Base-by-base conservation (phyloP, 192 early-diverging fungal genomes). In the Coemansia erecta region DNA sequence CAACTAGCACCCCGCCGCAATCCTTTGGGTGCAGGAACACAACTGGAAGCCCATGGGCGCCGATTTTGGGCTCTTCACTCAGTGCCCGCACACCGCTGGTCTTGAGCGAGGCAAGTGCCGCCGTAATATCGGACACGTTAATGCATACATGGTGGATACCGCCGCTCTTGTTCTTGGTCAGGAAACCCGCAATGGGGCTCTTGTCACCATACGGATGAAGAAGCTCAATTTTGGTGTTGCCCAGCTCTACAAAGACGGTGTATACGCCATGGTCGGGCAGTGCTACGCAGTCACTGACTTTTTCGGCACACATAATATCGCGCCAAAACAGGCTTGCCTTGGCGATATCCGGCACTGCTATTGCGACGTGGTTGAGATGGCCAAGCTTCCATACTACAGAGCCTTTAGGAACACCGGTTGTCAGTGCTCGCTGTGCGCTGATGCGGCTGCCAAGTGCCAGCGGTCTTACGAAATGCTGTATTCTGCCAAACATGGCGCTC, bases 131-230 rank as follows among this genome's bases (percentile, higher is more conserved):
- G 45, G 87, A 78, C 26, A 90, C 87, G 62, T 91, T 85, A 43
- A 91, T 80, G 70, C 91, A 93, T 48, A 93, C 81, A 70, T 92
- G 91, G 59, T 93, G 91, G 63, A 93, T 89, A 14, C 91, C 90
- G 18, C 91, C 91, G 40, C 73, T 79, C 62, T 83, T 85, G 76
- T 93, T 93, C 68, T 90, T 91, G 35, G 84, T 85, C 22, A 93
- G 67, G 65, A 91, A 93, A 24, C 85, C 85, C 22, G 82, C 73
- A 55, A 93, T 93, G 24, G 91, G 91, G 39, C 85, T 86, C 58
- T 84, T 86, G 9, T 87, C 89, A 42, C 89, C 89, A 22, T 82
- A 81, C 2, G 89, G 89, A 56, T 89, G 85, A 22, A 93, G 68
- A 18, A 93, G 74, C 73, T 93, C 91, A 41, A 91, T 88, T 77